Percentiles rank a stretch among this genome's conserved stretches.
Conservation (phyloP, 2,329 filamentous ascomycete genomes). For the Aureobasidium sp. region DNA sequence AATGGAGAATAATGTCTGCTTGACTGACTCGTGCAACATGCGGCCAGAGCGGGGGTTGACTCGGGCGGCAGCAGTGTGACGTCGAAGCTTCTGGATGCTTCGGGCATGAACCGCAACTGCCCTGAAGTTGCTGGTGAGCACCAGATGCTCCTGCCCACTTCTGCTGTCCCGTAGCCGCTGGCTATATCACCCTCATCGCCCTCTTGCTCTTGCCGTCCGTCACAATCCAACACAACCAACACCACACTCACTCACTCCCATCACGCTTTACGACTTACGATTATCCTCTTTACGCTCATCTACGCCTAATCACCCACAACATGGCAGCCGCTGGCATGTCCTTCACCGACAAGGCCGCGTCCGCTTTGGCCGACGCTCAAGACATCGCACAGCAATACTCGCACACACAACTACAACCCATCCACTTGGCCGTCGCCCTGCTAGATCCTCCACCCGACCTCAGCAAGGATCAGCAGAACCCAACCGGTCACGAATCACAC, state of each 20-base stretch:
- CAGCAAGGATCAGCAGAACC: slow-evolving; percentile 71
- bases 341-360: slow-evolving; percentile 88
- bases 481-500: slow-evolving; percentile 56
- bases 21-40: neutral
- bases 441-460: slow-evolving; percentile 65
- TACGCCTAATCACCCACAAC: neutral
- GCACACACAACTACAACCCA: slow-evolving; percentile 81
- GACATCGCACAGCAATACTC: slow-evolving; percentile 79
- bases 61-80: neutral
- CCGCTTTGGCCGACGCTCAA: slow-evolving; percentile 84
- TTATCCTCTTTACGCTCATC: neutral
- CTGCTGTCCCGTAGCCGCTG: neutral
- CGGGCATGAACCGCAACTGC: neutral
- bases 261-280: slow-evolving; percentile 16
- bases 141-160: neutral
- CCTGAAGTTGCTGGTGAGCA: neutral
- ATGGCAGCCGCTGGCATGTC: slow-evolving; percentile 50
- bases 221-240: neutral
- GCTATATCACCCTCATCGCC: slow-evolving; percentile 8
- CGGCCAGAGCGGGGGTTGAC: neutral
- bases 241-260: neutral
- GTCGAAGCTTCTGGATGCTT: slow-evolving; percentile 5
- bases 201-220: neutral
- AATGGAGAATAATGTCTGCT: neutral
- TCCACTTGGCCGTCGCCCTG: slow-evolving; percentile 81